These are phyloP conservation scores for Neonectria magnoliae DNA, from an alignment of 2,329 filamentous ascomycete species.

Conservation along the genomic window DNA sequence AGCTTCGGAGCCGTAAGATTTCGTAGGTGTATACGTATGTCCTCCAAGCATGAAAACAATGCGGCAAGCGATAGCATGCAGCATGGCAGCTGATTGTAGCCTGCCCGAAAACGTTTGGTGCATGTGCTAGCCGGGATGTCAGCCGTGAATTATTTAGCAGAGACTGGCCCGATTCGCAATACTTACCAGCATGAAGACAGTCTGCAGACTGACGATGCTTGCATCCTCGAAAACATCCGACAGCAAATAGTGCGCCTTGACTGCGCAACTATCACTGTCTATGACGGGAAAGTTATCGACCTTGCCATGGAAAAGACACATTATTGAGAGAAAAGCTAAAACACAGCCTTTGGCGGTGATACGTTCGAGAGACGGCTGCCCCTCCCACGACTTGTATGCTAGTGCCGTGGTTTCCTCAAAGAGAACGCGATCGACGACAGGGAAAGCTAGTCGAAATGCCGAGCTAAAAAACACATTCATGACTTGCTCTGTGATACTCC, in stretches of 20 bases:
- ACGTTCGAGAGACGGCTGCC: conserved; percentile 35
- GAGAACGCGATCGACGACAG: conserved; percentile 57
- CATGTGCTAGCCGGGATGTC: conserved; percentile 44
- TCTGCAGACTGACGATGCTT: conserved; percentile 56
- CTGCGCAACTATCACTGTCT: conserved; percentile 53
- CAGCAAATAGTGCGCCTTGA: conserved; percentile 54
- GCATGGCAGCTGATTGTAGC: conserved; percentile 56
- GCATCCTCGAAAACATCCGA: conserved; percentile 55
- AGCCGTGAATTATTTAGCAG: background rate
- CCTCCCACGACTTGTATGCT: conserved; percentile 52
- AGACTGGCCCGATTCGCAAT: background rate
- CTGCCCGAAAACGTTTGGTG: conserved; percentile 58
- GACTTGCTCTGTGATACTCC: conserved; percentile 41
- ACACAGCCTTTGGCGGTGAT: conserved; percentile 57
- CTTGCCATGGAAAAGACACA: conserved; percentile 35
- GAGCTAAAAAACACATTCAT: conserved; percentile 41
- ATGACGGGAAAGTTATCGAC: conserved; percentile 35
- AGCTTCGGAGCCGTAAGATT: conserved; percentile 18
- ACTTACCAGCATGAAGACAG: conserved; percentile 59
- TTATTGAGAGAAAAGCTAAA: conserved; percentile 57
- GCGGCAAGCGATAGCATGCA: conserved; percentile 57
- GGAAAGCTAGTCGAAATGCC: conserved; percentile 57
- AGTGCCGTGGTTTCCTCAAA: conserved; percentile 56
- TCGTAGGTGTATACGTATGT: conserved; percentile 45
- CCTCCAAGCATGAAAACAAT: conserved; percentile 61